Evolutionary conservation across 768 basidiomycete genomes (phyloP), one percentile per base, ranked within the genome.

Genomic region (Solioccasus polychromus): DNA sequence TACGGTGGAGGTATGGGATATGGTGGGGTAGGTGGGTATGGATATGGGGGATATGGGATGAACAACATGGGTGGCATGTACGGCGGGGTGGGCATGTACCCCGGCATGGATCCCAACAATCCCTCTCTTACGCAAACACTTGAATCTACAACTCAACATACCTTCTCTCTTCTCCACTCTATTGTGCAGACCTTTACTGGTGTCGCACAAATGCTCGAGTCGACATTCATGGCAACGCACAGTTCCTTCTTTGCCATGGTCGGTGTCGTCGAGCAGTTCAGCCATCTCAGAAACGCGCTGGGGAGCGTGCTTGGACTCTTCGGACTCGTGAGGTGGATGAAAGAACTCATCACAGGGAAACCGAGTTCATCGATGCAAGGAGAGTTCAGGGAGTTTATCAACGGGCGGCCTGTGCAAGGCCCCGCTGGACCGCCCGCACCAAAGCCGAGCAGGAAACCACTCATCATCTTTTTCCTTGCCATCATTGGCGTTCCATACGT

Each of bases 221-320:
- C 82, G 26, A 98, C 95, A 5, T 97, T 95, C 69, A 89, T 97
- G 85, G 95, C 95, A 3, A 95, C 92, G 0, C 92, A 95, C 66
- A 92, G 89, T 1, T 88, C 84, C 8, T 95, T 95, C 69, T 95
- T 94, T 64, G 92, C 92, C 45, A 92, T 95, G 85, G 92, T 94
- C 40, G 90, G 92, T 51, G 95, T 99, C 35, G 77, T 94, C 30
- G 96, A 99, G 60, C 96, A 99, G 61, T 86, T 99, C 58, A 83
- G 83, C 3, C 90, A 92, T 55, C 79, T 97, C 34, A 79, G 92
- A 39, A 88, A 94, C 54, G 94, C 92, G 11, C 77, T 98, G 14
- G 94, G 92, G 19, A 93, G 93, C 61, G 92, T 98, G 1, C 74
- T 98, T 5, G 92, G 92, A 25, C 67, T 98, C 28, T 97, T 99